Evolutionary conservation across 2,329 filamentous ascomycete genomes (phyloP).

Genomic region (Parastagonospora nodorum): DNA sequence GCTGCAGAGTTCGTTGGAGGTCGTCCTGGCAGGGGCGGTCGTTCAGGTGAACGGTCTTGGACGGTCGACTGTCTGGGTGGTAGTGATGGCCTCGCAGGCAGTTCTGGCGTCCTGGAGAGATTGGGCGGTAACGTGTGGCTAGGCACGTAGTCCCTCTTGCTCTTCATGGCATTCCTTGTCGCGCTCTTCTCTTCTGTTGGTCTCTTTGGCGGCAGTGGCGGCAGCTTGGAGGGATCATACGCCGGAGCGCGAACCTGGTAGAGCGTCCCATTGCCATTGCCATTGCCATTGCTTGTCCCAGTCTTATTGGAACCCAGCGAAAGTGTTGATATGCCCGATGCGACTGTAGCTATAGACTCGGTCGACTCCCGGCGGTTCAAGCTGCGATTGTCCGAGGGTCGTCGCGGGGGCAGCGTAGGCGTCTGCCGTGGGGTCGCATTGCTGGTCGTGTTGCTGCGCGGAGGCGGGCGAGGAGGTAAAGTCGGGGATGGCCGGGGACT

Average conservation of each 20-base stretch:
- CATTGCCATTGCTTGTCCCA: slow-evolving; percentile 41
- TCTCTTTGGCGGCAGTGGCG: slow-evolving; percentile 59
- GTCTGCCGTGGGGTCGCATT: slow-evolving; percentile 44
- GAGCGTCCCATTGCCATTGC: slow-evolving; percentile 38
- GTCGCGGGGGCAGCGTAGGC: slow-evolving; percentile 52
- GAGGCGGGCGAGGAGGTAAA: slow-evolving; percentile 50
- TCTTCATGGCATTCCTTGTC: slow-evolving; percentile 45
- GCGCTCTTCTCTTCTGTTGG: slow-evolving; percentile 47
- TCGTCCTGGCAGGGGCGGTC: slow-evolving; percentile 22
- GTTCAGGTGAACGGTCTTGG: slow-evolving; percentile 14
- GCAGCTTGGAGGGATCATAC: slow-evolving; percentile 61
- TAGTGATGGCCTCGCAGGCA: slow-evolving; percentile 26
- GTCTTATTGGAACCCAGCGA: slow-evolving; percentile 54
- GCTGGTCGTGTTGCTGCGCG: slow-evolving; percentile 54
- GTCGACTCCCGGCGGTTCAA: slow-evolving; percentile 38
- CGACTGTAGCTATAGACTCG: slow-evolving; percentile 60
- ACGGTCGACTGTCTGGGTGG: slow-evolving; percentile 21
- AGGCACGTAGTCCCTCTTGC: slow-evolving; percentile 33
- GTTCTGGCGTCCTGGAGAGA: slow-evolving; percentile 30
- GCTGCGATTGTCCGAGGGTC: slow-evolving; percentile 47
- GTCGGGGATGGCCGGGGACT: slow-evolving; percentile 33
- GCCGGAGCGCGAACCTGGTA: slow-evolving; percentile 59
- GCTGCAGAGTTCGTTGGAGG: slow-evolving; percentile 9
- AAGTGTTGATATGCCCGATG: slow-evolving; percentile 53
- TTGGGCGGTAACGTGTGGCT: slow-evolving; percentile 33